Evolutionary conservation across 306 rosid genomes (phyloP).

Genomic region (Begonia loranthoides): DNA sequence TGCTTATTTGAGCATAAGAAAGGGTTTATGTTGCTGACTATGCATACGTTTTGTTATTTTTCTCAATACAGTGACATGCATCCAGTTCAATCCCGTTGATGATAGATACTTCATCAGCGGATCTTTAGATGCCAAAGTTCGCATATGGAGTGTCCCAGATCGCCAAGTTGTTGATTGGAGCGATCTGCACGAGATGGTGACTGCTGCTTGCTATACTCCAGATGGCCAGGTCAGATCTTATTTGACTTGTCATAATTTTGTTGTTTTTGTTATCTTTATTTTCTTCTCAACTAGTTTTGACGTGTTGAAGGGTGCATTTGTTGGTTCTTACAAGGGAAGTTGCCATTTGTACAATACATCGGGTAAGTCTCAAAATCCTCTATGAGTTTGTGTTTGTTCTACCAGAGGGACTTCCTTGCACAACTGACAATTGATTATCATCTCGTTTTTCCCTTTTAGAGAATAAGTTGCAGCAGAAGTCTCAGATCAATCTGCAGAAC

Average conservation of each 20-base stretch:
- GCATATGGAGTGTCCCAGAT: constrained; percentile 95
- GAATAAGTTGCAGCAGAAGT: constrained; percentile 77
- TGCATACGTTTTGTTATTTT: too few relatives aligned
- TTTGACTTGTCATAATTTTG: constrained; percentile 5
- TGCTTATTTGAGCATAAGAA: too few relatives aligned
- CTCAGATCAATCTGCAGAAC: constrained; percentile 80
- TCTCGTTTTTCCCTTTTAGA: constrained; percentile 26
- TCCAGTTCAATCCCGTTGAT: constrained; percentile 98
- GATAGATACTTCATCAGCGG: constrained; percentile 98
- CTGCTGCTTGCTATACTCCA: constrained; percentile 96
- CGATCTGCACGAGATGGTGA: constrained; percentile 96
- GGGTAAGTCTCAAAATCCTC: constrained; percentile 26
- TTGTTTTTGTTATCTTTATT: constrained; percentile 14
- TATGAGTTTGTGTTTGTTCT: neutral
- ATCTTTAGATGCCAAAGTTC: constrained; percentile 93
- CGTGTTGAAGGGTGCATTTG: constrained; percentile 70
- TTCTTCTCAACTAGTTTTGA: constrained; percentile 4
- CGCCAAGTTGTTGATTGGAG: constrained; percentile 93
- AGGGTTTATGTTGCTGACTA: too few relatives aligned
- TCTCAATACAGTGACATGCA: constrained; percentile 89
- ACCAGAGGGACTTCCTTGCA: too few relatives aligned
- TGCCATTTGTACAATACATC: constrained; percentile 74
- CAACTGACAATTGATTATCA: too few relatives aligned
- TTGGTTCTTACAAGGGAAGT: constrained; percentile 95
- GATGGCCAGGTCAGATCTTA: constrained; percentile 89